phyloP scores from a whole-genome alignment of 257 asterid species.

The Solanum habrochaites region DNA sequence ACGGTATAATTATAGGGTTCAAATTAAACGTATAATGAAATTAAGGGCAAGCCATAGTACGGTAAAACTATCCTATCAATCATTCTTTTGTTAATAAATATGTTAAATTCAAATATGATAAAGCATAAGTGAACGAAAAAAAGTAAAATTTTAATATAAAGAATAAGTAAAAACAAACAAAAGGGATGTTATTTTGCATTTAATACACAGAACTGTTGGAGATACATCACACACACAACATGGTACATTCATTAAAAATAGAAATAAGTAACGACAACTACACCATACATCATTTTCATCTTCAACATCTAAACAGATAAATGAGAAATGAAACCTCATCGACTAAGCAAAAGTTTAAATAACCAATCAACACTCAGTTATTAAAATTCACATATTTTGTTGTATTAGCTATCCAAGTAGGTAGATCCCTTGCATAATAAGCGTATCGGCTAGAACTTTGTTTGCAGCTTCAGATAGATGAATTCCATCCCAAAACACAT shows the following conservation, averaged over 20 bases:
- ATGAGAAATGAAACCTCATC: not conserved
- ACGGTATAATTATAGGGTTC: not conserved
- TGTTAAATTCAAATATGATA: no score
- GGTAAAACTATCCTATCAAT: no score
- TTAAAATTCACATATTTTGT: not conserved
- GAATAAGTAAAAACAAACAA: no score
- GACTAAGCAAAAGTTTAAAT: not conserved
- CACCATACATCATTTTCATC: not conserved
- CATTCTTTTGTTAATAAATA: no score
- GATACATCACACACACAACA: not conserved
- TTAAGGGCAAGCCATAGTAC: no score
- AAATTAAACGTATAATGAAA: not conserved
- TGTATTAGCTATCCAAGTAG: conserved; percentile 36
- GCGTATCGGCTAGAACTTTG: conserved; percentile 54
- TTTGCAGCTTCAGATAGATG: conserved; percentile 90
- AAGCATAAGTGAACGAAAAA: no score
- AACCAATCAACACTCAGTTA: not conserved
- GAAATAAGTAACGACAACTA: not conserved
- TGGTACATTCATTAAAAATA: not conserved
- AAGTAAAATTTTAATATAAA: no score
- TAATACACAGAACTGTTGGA: not conserved
- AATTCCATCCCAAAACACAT: conserved; percentile 91
- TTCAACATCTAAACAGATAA: not conserved
- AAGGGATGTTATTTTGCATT: not conserved
- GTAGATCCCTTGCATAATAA: conserved; percentile 55